Conservation (phyloP, 805 yeast genomes). For the Wickerhamiella australiensis region DNA sequence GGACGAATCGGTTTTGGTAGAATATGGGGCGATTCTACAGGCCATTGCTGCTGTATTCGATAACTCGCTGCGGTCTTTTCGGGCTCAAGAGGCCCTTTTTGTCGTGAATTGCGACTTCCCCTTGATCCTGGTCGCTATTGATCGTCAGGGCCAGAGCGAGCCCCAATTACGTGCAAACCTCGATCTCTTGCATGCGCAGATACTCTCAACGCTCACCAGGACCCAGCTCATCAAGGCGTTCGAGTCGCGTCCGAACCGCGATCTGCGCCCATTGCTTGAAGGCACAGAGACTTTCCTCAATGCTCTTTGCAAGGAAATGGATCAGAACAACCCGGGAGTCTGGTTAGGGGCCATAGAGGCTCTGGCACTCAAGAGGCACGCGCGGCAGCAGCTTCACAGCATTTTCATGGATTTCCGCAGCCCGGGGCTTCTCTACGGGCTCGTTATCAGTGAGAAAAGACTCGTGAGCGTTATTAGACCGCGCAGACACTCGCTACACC, state of each 20-base stretch:
- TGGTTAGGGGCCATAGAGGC: conserved; percentile 56
- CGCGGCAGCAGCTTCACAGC: conserved; percentile 45
- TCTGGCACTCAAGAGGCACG: conserved; percentile 43
- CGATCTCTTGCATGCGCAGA: conserved; percentile 58
- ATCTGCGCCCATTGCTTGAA: conserved; percentile 61
- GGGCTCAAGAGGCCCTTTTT: conserved; percentile 40
- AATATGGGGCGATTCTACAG: conserved; percentile 22
- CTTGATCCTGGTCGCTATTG: conserved; percentile 57
- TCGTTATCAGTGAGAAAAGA: conserved; percentile 53
- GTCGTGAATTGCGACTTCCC: conserved; percentile 56
- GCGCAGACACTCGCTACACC: conserved; percentile 60
- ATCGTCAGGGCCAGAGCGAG: conserved; percentile 28
- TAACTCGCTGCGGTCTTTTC: conserved; percentile 33
- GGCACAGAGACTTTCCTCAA: conserved; percentile 65
- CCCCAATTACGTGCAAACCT: conserved; percentile 48
- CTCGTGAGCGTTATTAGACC: conserved; percentile 67
- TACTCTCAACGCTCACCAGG: conserved; percentile 73
- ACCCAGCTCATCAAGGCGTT: conserved; percentile 62
- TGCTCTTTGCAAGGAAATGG: conserved; percentile 44
- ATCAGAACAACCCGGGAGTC: conserved; percentile 45
- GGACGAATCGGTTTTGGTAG: conserved; percentile 17
- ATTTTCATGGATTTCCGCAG: conserved; percentile 39
- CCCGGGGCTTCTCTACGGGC: conserved; percentile 58
- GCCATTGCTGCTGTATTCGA: conserved; percentile 22
- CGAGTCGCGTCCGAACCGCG: conserved; percentile 63